Evolutionary conservation across 352 stramenopile genomes (phyloP).

Genomic region (Phytophthora cryptogea): DNA sequence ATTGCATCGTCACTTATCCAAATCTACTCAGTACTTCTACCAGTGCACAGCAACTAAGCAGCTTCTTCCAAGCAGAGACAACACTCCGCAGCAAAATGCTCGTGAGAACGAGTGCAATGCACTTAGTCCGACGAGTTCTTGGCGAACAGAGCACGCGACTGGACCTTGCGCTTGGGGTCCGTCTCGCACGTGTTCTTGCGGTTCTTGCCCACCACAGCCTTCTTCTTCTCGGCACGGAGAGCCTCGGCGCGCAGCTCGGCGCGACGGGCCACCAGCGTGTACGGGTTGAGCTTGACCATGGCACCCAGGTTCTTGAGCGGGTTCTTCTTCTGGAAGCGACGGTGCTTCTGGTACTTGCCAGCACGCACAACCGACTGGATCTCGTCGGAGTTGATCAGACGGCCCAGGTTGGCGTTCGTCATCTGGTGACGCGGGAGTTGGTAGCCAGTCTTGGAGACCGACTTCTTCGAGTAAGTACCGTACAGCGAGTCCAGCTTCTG

Average conservation of each 20-base stretch:
- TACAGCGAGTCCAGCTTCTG: slow-evolving; percentile 97
- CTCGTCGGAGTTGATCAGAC: slow-evolving; percentile 99
- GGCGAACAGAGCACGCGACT: slow-evolving; percentile 76
- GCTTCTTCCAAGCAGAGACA: slow-evolving; percentile 8
- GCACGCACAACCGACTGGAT: slow-evolving; percentile 97
- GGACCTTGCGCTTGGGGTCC: slow-evolving; percentile 72
- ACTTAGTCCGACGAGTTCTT: slow-evolving; percentile 86
- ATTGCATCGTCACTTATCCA: slow-evolving; percentile 4
- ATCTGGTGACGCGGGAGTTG: slow-evolving; percentile 94
- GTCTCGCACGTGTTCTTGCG: slow-evolving; percentile 85
- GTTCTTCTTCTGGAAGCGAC: slow-evolving; percentile 97
- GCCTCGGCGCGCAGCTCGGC: slow-evolving; percentile 89
- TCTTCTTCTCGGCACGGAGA: slow-evolving; percentile 91
- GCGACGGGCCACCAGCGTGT: slow-evolving; percentile 92
- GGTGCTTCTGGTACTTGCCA: slow-evolving; percentile 91
- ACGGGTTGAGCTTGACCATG: slow-evolving; percentile 97
- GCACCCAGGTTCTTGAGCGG: slow-evolving; percentile 95
- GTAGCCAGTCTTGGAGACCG: slow-evolving; percentile 92
- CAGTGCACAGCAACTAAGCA: slow-evolving; percentile 14
- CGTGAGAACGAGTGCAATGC: background rate
- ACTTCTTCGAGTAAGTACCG: slow-evolving; percentile 93
- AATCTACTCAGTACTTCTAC: slow-evolving; percentile 11
- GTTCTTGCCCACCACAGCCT: slow-evolving; percentile 77
- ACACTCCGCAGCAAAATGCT: slow-evolving; percentile 12
- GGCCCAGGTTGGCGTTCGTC: slow-evolving; percentile 98